A percentile compares a stretch with the other conserved stretches of the same genome.
These are phyloP conservation scores for Talaromyces marneffei DNA, from an alignment of 2,329 filamentous ascomycete genomes.

Conservation along the genomic window DNA sequence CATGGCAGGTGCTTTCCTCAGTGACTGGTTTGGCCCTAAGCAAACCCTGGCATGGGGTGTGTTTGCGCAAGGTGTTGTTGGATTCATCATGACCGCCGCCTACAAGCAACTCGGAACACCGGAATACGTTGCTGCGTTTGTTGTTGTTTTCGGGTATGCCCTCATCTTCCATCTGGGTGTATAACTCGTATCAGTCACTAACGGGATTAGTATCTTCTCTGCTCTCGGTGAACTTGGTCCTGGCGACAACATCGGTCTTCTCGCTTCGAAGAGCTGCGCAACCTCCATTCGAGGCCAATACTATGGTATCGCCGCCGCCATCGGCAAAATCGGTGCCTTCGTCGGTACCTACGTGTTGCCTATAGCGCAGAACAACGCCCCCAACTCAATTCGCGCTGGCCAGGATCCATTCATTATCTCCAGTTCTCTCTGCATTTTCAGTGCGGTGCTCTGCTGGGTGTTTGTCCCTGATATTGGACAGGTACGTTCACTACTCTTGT, in stretches of 20 bases:
- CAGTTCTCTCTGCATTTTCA: slow-evolving; percentile 68
- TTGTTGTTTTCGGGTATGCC: slow-evolving; percentile 63
- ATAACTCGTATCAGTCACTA: background rate
- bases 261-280: slow-evolving; percentile 81
- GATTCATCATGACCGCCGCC: slow-evolving; percentile 81
- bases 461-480: slow-evolving; percentile 67
- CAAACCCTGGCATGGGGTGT: slow-evolving; percentile 69
- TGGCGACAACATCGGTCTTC: slow-evolving; percentile 83
- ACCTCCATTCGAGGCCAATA: slow-evolving; percentile 79
- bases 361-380: slow-evolving; percentile 57
- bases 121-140: slow-evolving; percentile 65
- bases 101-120: slow-evolving; percentile 65
- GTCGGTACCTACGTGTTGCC: slow-evolving; percentile 79
- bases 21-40: slow-evolving; percentile 73
- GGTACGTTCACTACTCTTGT: slow-evolving; percentile 22
- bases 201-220: slow-evolving; percentile 56
- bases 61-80: slow-evolving; percentile 65
- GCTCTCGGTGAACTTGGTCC: slow-evolving; percentile 75
- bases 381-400: slow-evolving; percentile 53
- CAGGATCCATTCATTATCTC: slow-evolving; percentile 92
- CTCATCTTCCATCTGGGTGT: background rate
- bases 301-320: slow-evolving; percentile 49
- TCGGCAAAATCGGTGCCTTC: slow-evolving; percentile 59
- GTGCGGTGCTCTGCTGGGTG: slow-evolving; percentile 60
- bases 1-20: slow-evolving; percentile 67